Percentiles rank a stretch among this genome's conserved stretches.
phyloP scores from a whole-genome alignment of 2,329 filamentous ascomycete genomes.

The Pseudocercospora cruenta region DNA sequence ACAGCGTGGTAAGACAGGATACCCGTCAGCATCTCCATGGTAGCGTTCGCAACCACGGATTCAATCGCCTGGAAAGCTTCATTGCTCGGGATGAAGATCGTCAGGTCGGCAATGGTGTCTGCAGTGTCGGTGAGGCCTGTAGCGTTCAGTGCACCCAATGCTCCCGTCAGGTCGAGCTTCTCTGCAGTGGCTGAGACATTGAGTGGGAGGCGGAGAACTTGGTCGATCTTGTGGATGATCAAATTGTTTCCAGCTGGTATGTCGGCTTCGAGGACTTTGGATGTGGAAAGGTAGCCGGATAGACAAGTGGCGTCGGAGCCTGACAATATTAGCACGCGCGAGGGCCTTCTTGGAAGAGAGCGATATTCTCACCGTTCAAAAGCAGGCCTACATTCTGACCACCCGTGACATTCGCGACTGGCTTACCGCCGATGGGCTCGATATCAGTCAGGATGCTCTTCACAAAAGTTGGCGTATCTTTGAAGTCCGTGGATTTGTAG shows the following conservation, averaged over 20 bases:
- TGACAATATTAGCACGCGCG: background rate
- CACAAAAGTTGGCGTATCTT: conserved; percentile 36
- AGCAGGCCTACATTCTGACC: conserved; percentile 56
- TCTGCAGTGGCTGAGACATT: conserved; percentile 29
- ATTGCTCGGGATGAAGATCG: conserved; percentile 68
- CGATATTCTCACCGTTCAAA: conserved; percentile 23
- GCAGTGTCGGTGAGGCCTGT: conserved; percentile 48
- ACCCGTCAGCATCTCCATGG: conserved; percentile 23
- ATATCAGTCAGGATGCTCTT: conserved; percentile 56
- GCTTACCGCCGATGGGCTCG: conserved; percentile 31
- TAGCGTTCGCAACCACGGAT: conserved; percentile 54
- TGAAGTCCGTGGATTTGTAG: conserved; percentile 1
- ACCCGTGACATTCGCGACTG: conserved; percentile 62
- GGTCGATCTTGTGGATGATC: conserved; percentile 53
- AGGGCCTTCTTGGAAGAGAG: no score
- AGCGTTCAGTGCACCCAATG: conserved; percentile 45
- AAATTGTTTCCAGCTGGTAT: conserved; percentile 36
- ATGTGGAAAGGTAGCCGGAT: background rate
- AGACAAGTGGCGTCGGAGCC: background rate
- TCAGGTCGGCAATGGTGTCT: conserved; percentile 54
- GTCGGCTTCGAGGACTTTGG: conserved; percentile 14
- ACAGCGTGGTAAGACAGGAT: conserved; percentile 15
- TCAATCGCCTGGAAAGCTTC: conserved; percentile 62
- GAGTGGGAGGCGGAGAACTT: conserved; percentile 46
- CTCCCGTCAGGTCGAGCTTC: conserved; percentile 40